Evolutionary conservation across 208 protist species (phyloP).

Genomic region (Naegleria lovaniensis): DNA sequence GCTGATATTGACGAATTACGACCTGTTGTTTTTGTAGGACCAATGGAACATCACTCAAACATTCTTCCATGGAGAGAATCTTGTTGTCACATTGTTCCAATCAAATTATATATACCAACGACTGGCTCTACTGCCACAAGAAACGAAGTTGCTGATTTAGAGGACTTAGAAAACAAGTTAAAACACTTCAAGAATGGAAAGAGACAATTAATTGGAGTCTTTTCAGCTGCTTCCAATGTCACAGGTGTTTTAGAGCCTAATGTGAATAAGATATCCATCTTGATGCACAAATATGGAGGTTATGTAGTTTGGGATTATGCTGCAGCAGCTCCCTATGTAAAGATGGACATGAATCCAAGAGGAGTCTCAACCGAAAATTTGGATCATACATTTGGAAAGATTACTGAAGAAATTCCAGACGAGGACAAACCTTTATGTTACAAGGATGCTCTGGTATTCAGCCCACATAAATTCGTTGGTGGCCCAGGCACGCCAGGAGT

Average conservation of each 20-base stretch:
- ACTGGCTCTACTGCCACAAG: background rate
- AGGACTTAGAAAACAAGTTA: background rate
- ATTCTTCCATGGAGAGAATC: slow-evolving; percentile 61
- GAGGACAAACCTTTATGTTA: background rate
- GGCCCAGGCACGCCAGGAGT: slow-evolving; percentile 51
- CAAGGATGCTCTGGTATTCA: slow-evolving; percentile 62
- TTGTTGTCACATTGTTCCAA: slow-evolving; percentile 33
- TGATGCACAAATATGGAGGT: slow-evolving; percentile 52
- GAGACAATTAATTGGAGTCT: slow-evolving; percentile 48
- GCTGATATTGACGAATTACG: background rate
- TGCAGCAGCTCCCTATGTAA: slow-evolving; percentile 52
- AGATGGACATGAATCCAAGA: slow-evolving; percentile 50
- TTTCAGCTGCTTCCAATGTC: slow-evolving; percentile 60
- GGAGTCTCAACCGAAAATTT: slow-evolving; percentile 16
- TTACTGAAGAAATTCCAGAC: slow-evolving; percentile 22
- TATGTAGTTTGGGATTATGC: slow-evolving; percentile 62
- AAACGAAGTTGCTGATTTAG: slow-evolving; percentile 13
- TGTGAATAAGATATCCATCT: slow-evolving; percentile 38
- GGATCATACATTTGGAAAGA: slow-evolving; percentile 20
- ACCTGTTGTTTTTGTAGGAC: slow-evolving; percentile 50
- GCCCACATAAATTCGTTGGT: slow-evolving; percentile 67
- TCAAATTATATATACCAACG: slow-evolving; percentile 26
- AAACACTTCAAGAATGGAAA: background rate
- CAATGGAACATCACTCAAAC: slow-evolving; percentile 68
- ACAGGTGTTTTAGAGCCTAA: slow-evolving; percentile 50